Conservation (phyloP, 225 moss, liverwort and hornwort genomes). For the Ulota crispa region DNA sequence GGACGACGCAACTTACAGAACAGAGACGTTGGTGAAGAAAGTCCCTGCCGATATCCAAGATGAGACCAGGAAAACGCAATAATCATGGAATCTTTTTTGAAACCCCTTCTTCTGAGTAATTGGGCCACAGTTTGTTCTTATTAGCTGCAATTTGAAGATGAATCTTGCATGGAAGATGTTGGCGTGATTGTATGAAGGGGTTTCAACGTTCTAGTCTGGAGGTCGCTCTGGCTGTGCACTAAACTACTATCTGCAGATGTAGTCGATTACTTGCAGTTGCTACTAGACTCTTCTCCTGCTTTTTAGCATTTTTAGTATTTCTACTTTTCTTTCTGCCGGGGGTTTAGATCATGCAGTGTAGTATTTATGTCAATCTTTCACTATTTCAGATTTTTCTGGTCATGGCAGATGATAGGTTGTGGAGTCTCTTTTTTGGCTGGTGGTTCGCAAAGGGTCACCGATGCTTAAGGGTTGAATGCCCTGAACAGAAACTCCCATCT, state of each 20-base stretch:
- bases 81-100: constrained; percentile 25
- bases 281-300: constrained; percentile 7
- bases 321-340: constrained; percentile 9
- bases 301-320: constrained; percentile 23
- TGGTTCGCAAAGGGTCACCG: constrained; percentile 33
- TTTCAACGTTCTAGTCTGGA: background rate
- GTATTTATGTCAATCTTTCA: constrained; percentile 13
- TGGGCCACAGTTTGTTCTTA: constrained; percentile 26
- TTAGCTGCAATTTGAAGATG: constrained; percentile 32
- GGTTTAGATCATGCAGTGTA: constrained; percentile 30
- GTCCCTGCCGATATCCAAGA: constrained; percentile 24
- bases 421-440: constrained; percentile 48
- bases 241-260: constrained; percentile 21
- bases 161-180: constrained; percentile 34
- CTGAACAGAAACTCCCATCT: constrained; percentile 40
- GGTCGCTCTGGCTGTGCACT: constrained; percentile 14
- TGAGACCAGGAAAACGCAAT: constrained; percentile 58
- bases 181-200: constrained; percentile 22
- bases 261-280: constrained; percentile 18
- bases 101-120: constrained; percentile 15
- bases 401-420: constrained; percentile 22
- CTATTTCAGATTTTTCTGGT: constrained; percentile 27
- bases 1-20: constrained; percentile 79
- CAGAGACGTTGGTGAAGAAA: constrained; percentile 46
- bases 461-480: constrained; percentile 28